Evolutionary conservation across 805 yeast genomes (phyloP).

Genomic region (Saturnispora gosingensis): DNA sequence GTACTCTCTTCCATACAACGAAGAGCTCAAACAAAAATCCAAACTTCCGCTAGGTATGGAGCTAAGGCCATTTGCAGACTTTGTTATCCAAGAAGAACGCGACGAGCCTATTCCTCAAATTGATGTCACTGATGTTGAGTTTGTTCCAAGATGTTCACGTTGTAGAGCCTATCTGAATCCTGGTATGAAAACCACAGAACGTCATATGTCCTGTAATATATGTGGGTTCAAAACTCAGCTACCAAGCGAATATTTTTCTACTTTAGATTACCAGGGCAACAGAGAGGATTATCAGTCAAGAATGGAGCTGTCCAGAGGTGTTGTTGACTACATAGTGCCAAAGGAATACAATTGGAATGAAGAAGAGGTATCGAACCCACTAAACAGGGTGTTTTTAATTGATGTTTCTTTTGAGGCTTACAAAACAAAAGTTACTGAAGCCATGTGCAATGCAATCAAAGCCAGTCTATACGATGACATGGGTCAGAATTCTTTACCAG

Average conservation of each 20-base stretch:
- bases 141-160: constrained; percentile 84
- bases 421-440: constrained; percentile 36
- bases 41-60: constrained; percentile 76
- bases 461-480: constrained; percentile 42
- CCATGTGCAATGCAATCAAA: constrained; percentile 27
- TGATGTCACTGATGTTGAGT: constrained; percentile 45
- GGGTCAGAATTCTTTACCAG: constrained; percentile 24
- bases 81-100: constrained; percentile 36
- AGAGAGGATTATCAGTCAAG: constrained; percentile 54
- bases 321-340: constrained; percentile 80
- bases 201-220: constrained; percentile 71
- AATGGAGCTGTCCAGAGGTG: constrained; percentile 75
- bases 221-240: constrained; percentile 69
- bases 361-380: neutral
- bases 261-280: constrained; percentile 50
- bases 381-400: constrained; percentile 44
- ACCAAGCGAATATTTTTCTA: constrained; percentile 57
- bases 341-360: constrained; percentile 48
- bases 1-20: constrained; percentile 75
- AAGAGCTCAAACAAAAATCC: constrained; percentile 56
- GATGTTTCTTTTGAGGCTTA: constrained; percentile 65
- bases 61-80: constrained; percentile 76
- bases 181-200: constrained; percentile 57
- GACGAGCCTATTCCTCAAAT: constrained; percentile 47
- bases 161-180: constrained; percentile 91